Base-by-base conservation (phyloP, 2,329 filamentous ascomycete genomes). In the Trichoderma pleuroti region DNA sequence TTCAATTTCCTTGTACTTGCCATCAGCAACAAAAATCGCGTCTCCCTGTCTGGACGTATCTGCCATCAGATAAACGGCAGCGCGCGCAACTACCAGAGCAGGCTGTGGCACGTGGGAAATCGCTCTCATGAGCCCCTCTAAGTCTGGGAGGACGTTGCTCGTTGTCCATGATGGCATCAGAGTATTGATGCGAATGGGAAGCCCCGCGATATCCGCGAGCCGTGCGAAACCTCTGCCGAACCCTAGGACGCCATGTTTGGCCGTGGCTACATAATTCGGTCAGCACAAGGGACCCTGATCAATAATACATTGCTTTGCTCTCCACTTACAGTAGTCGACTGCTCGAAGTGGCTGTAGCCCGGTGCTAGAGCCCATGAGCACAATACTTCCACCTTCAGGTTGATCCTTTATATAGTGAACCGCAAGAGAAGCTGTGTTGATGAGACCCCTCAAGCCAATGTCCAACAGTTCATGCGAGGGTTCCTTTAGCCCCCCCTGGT, bases 391-490 rank as follows among this genome's bases (percentile, higher is more conserved):
- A 12, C 65, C 65, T 26, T 68, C 65, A 14, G 65, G 65, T 16
- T 68, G 65, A 10, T 60, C 65, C 65, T 68, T 68, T 14, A 68
- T 68, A 24, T 68, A 68, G 54, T 68, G 65, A 68, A 68, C 54
- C 10, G 65, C 65, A 9, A 68, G 65, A 34, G 54, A 60, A 26
- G 65, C 36, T 32, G 65, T 68, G 65, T 68, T 68, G 34, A 68
- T 68, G 21, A 68, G 65, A 28, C 65, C 65, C 30, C 34, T 68
- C 36, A 68, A 34, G 21, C 65, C 65, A 21, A 68, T 30, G 5
- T 68, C 65, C 36, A 68, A 34, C n/a, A 68, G 52, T 18, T 60
- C 65, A n/a, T 68, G 65, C 24, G 65, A 60, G 21, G 65, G 65
- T 4, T 68, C 65, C 26, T 68, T 60, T 5, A 68, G 36, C 12